These are phyloP conservation scores for Quercus tomentella DNA, from an alignment of 331 rosid species.

Conservation along the genomic window DNA sequence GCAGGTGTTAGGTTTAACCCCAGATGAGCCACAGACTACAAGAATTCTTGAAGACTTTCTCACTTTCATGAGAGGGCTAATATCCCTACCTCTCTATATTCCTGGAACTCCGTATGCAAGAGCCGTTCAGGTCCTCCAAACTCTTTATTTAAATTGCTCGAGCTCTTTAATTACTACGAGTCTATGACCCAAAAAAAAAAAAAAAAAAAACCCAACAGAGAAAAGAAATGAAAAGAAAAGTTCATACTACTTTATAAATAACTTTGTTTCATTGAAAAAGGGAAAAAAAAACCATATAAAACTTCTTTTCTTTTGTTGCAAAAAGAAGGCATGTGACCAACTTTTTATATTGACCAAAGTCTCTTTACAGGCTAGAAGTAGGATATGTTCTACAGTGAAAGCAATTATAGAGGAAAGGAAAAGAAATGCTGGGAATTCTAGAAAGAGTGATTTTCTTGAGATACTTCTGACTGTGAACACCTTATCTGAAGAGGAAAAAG, in stretches of 20 bases:
- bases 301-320: background rate
- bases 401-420: constrained; percentile 37
- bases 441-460: constrained; percentile 32
- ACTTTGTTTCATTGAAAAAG: background rate
- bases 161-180: background rate
- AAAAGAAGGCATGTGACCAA: constrained; percentile 14
- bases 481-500: constrained; percentile 35
- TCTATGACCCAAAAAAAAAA: background rate
- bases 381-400: constrained; percentile 31
- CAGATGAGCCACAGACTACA: constrained; percentile 21
- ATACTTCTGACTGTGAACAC: constrained; percentile 22
- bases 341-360: background rate
- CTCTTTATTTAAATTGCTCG: background rate
- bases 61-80: constrained; percentile 36
- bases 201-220: background rate
- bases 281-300: background rate
- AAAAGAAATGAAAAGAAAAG: background rate
- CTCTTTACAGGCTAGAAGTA: constrained; percentile 39
- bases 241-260: background rate
- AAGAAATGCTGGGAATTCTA: constrained; percentile 8
- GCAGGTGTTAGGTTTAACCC: constrained; percentile 32
- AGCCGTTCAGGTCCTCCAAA: constrained; percentile 26
- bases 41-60: constrained; percentile 32
- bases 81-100: constrained; percentile 29
- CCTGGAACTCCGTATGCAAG: constrained; percentile 38